Evolutionary conservation across 352 stramenopile species (phyloP), one percentile per base, ranked within the genome.

Genomic region (Globisporangium parvum): DNA sequence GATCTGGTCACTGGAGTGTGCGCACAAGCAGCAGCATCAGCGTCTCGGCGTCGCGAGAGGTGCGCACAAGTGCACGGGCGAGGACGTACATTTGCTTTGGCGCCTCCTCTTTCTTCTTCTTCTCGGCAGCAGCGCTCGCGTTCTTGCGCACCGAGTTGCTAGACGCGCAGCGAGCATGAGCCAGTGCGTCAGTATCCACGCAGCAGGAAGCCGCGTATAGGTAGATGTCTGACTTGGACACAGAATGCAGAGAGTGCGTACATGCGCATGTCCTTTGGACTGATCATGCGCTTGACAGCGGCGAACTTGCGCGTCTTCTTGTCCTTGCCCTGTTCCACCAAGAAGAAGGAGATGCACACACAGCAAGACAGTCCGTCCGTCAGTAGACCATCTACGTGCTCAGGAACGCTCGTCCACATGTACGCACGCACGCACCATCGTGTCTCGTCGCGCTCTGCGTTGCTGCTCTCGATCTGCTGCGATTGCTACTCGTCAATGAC

Each of bases 231-330:
- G 39, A 6, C 37, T 18, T 5, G 0, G 18, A 44, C 6, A 3
- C 39, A 44, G 2, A 18, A n/a, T n/a, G 18, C 14, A 42, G 10
- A 10, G 12, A 47, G 51, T 26, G 51, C 89, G 66, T 95, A 98
- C 65, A 99, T 95, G 51, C 97, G 88, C 57, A 87, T 91, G 75
- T 99, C 97, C 71, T 98, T 98, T 46, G 96, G 93, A 67, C 88
- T 98, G 57, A 99, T 98, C 57, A 99, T 96, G 66, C 97, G 97
- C 84, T 99, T 99, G 40, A 97, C 87, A 47, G 97, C 84, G 45
- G 97, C 97, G 71, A 98, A 99, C 65, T 98, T 98, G 63, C 96
- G 85, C 26, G 94, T 98, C 71, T 98, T 98, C 80, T 99, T 99
- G 56, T 96, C 87, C 70, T 99, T 99, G 42, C 87, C 96, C 77